Evolutionary conservation across 352 stramenopile genomes (phyloP).

Genomic region (Phytophthora capsici): DNA sequence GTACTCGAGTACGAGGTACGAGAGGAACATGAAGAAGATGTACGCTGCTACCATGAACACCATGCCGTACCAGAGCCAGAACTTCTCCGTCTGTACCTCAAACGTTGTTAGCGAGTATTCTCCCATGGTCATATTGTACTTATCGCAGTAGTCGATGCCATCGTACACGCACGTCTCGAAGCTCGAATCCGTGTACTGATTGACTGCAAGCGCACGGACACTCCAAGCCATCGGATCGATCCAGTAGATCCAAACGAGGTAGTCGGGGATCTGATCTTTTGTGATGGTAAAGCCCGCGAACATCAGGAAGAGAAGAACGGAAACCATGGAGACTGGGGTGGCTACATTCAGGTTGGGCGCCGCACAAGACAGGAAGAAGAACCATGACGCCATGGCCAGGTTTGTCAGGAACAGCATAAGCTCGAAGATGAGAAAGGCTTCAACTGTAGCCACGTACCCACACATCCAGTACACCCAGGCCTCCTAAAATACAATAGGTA

Average conservation of each 20-base stretch:
- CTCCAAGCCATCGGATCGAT: constrained; percentile 33
- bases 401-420: constrained; percentile 45
- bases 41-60: constrained; percentile 23
- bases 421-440: constrained; percentile 47
- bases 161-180: constrained; percentile 29
- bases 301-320: constrained; percentile 29
- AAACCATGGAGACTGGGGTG: constrained; percentile 28
- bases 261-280: constrained; percentile 35
- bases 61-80: constrained; percentile 35
- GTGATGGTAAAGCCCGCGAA: constrained; percentile 34
- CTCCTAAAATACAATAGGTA: too few relatives aligned
- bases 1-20: constrained; percentile 28
- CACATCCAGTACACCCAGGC: constrained; percentile 92
- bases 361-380: constrained; percentile 29
- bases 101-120: constrained; percentile 27
- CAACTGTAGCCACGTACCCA: constrained; percentile 37
- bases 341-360: constrained; percentile 28
- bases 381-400: constrained; percentile 29
- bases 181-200: constrained; percentile 26
- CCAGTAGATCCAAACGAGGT: constrained; percentile 40
- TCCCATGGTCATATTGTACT: constrained; percentile 25
- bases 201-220: constrained; percentile 26
- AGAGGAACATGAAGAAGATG: constrained; percentile 33
- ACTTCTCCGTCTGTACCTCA: constrained; percentile 25
- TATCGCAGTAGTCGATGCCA: constrained; percentile 22